Percentiles rank a stretch among this genome's conserved stretches.
phyloP scores from a whole-genome alignment of 1,284 basidiomycete species.

The Irpex rosettiformis region DNA sequence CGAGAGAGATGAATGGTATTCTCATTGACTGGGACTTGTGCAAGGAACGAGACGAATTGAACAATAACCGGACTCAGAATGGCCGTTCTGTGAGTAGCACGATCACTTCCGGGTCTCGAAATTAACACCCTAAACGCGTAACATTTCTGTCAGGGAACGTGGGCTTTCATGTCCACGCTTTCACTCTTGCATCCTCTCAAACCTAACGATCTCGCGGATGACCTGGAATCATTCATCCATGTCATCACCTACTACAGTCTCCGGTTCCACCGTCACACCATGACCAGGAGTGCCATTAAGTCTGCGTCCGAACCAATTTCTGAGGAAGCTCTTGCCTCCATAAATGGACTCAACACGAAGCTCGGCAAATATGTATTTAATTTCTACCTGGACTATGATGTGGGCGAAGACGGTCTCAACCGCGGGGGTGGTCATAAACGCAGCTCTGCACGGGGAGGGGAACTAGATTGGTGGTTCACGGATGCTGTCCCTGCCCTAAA shows the following conservation, averaged over 20 bases:
- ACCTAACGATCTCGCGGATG: constrained; percentile 10
- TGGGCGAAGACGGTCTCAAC: no score
- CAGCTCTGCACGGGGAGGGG: background rate
- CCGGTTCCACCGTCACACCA: constrained; percentile 5
- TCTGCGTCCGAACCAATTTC: no score
- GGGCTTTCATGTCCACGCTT: constrained; percentile 16
- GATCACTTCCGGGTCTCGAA: background rate
- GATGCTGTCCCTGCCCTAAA: background rate
- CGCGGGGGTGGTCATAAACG: background rate
- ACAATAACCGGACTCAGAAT: background rate
- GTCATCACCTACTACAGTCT: constrained; percentile 9
- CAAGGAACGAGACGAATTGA: constrained; percentile 1
- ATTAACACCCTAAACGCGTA: no score
- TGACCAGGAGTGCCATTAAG: background rate
- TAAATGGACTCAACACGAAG: background rate
- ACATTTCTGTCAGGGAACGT: constrained; percentile 15
- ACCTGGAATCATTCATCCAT: constrained; percentile 18
- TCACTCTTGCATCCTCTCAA: constrained; percentile 4
- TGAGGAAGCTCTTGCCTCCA: background rate
- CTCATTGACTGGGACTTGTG: constrained; percentile 19
- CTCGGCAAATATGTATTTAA: no score
- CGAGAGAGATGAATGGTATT: constrained; percentile 2
- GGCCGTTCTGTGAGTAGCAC: background rate
- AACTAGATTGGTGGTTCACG: background rate
- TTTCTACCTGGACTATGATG: no score